Base-by-base conservation (phyloP, 306 rosid genomes). In the Cicer bijugum region DNA sequence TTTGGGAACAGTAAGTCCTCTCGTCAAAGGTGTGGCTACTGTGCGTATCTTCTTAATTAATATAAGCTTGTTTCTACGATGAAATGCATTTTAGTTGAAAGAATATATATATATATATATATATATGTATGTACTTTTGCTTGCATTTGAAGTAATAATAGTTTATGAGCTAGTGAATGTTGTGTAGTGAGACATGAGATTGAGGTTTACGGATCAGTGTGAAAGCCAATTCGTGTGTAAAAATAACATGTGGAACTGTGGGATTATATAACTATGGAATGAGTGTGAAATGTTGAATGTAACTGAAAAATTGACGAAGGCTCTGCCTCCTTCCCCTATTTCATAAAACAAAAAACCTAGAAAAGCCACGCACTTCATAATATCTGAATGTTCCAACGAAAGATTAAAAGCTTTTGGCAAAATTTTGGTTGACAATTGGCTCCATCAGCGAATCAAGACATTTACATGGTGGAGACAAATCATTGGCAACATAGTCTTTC, bases 1-100 rank as follows among this genome's bases (percentile, higher is more conserved):
- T 89, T 89, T 71, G 88, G 94, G 69, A 81, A 86, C 23, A 55
- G 82, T 50, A 90, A 81, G 75, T 67, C 76, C 9, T 69, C 83
- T 17, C 62, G 62, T 83, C 90, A 82, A 50, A 86, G 99, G 99
- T 94, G 90, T 72, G 79, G 51, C 45, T 46, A 48, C 55, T 38
- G 15, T 52, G 58, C 66, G 73, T 64, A 4, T 33, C 62, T 35
- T 63, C 37, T 5, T n/a, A 14, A 43, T 52, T 51, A 14, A 28
- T 28, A 28, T 4, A 28, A 44, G 48, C 56, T 82, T 60, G 42
- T 38, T 64, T 38, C 6, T 61, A 38, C 10, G 14, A 8, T 65
- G 46, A 14, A 63, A 35, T 60, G 61, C 40, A 57, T 53, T 80
- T 59, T 70, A 33, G 43, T 67, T 50, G 7, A 16, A 8, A 50